Base-by-base conservation (phyloP, 176 grass and related monocot genomes). In the Urochloa ruziziensis region DNA sequence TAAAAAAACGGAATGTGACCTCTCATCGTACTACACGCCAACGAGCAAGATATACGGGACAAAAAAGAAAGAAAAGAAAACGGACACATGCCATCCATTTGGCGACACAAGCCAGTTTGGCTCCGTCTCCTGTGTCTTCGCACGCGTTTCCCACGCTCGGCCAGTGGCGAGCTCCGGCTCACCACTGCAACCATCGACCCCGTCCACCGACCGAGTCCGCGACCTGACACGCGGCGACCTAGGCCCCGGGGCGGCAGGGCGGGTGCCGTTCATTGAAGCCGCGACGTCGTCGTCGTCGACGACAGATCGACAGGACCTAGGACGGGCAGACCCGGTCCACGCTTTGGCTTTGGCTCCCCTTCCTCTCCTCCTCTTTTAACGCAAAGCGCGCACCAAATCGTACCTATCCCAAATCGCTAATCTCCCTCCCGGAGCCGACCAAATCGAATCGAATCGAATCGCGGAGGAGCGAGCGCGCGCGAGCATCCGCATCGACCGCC, bases 361-460 rank as follows among this genome's bases (percentile, higher is more conserved):
- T 3, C 39, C 4, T 4, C n/a, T 6, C 7, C 40, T 17, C 6
- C 29, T 49, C 17, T 7, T 54, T 70, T 57, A 57, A 69, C 54
- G 29, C 44, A 43, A 83, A 67, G 37, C 49, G 15, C 21, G n/a
- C 85, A 15, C 53, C 52, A 46, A 71, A 59, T 30, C 37, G 33
- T 13, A 16, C 52, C 24, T 17, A 44, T 59, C 25, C 36, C 11
- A 57, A n/a, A 10, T 56, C 14, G 33, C 27, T 47, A 58, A 44
- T 61, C 62, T 65, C 44, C 62, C 21, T 29, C 43, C 80, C 34
- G 33, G 19, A 48, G 78, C 77, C 69, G 75, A 42, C 21, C 80
- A 32, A 73, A 86, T 59, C 83, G 81, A 89, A 90, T 81, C 84
- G 46, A 54, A 66, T 81, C 77, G 44, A 82, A 71, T 82, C 79